Evolutionary conservation across 352 stramenopile species (phyloP).

Genomic region (Globisporangium okanoganense): DNA sequence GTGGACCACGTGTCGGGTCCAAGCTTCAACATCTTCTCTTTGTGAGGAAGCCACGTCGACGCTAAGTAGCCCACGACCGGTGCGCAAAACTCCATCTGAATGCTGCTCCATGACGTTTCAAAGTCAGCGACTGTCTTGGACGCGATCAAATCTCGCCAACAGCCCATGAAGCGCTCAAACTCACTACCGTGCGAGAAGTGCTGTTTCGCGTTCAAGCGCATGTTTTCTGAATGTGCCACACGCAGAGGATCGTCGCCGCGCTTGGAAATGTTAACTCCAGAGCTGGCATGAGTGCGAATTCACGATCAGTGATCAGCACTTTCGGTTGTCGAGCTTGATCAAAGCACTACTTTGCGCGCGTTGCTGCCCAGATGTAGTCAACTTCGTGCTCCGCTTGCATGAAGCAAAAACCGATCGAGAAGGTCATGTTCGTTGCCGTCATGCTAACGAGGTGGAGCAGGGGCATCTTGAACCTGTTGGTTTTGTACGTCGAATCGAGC

Average conservation of each 20-base stretch:
- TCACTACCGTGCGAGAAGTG: neutral
- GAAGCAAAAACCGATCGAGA: neutral
- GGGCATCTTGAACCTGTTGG: neutral
- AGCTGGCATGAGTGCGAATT: neutral
- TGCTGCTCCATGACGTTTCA: neutral
- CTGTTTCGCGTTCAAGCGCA: neutral
- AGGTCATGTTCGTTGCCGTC: neutral
- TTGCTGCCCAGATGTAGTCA: neutral
- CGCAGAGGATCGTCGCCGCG: neutral
- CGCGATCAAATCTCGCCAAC: neutral
- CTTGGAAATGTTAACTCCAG: neutral
- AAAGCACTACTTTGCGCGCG: neutral
- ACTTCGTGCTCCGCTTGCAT: neutral
- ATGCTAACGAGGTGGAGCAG: neutral
- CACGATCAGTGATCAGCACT: neutral
- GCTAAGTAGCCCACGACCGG: neutral
- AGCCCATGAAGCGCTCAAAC: neutral
- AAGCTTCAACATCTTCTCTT: slow-evolving; percentile 1
- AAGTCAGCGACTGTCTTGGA: slow-evolving; percentile 1
- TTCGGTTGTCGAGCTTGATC: neutral
- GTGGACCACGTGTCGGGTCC: neutral
- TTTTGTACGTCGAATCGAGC: neutral
- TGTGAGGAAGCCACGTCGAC: neutral
- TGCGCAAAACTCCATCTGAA: neutral
- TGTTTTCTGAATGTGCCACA: neutral